A percentile compares a stretch with the other conserved stretches of the same genome.
Conservation (phyloP, 768 basidiomycete genomes). For the Goffeauzyma gilvescens region DNA sequence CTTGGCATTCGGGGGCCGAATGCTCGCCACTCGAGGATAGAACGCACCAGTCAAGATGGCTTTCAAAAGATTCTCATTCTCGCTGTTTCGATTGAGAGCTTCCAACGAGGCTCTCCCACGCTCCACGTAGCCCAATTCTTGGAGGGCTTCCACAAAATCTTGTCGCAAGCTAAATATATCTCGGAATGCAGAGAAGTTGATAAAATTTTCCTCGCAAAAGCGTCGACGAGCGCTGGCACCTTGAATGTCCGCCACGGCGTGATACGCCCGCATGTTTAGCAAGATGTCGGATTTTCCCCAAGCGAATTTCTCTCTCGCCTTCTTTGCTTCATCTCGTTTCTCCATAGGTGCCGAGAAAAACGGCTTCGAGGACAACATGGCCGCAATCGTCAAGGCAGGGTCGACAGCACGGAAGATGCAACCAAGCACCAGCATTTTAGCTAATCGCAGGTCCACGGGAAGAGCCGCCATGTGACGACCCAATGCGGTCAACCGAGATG, state of each 20-base stretch:
- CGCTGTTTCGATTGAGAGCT: conserved; percentile 46
- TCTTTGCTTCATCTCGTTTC: conserved; percentile 57
- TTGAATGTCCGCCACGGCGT: conserved; percentile 34
- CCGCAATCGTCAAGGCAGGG: conserved; percentile 62
- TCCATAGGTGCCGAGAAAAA: conserved; percentile 67
- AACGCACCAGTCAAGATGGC: conserved; percentile 67
- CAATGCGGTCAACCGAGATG: conserved; percentile 51
- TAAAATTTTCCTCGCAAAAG: conserved; percentile 81
- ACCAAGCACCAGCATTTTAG: conserved; percentile 81
- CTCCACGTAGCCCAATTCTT: conserved; percentile 48
- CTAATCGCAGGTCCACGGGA: conserved; percentile 72
- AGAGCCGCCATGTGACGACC: conserved; percentile 66
- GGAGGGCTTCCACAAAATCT: conserved; percentile 56
- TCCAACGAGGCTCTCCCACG: conserved; percentile 9
- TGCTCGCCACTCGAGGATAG: conserved; percentile 63
- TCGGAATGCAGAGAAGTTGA: conserved; percentile 50
- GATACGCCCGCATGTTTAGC: conserved; percentile 60
- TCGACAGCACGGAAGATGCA: conserved; percentile 65
- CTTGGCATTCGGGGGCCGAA: conserved; percentile 54
- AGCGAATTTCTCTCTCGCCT: conserved; percentile 54
- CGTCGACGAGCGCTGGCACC: conserved; percentile 39
- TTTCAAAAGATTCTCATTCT: conserved; percentile 59
- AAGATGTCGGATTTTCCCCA: conserved; percentile 63
- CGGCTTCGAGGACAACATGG: conserved; percentile 68
- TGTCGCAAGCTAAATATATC: conserved; percentile 59